Percentiles rank a stretch among this genome's conserved stretches.
Conservation (phyloP, 805 yeast species). For the Cyberlindnera meyerae region DNA sequence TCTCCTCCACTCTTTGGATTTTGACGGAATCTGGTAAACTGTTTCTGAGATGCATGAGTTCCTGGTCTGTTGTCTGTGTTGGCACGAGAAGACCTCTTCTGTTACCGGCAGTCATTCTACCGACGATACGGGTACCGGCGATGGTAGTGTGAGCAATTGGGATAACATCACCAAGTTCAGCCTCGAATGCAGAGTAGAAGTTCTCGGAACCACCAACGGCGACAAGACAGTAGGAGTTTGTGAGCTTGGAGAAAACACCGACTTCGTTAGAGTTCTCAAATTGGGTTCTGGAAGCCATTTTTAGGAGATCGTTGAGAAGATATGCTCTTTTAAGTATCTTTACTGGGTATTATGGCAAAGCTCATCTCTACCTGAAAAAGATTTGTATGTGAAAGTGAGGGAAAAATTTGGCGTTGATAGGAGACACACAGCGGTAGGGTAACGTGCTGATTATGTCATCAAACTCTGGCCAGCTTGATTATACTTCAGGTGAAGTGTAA, state of each 20-base stretch:
- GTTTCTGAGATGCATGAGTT: conserved; percentile 94
- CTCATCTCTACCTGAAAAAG: not conserved
- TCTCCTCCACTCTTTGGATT: conserved; percentile 97
- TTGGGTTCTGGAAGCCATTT: conserved; percentile 68
- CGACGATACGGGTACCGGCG: conserved; percentile 96
- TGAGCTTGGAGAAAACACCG: conserved; percentile 91
- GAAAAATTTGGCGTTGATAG: conserved; percentile 5
- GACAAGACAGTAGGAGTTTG: conserved; percentile 93
- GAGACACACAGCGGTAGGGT: conserved; percentile 3
- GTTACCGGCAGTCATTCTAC: conserved; percentile 98
- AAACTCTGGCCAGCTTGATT: too few species aligned
- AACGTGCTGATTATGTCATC: not conserved
- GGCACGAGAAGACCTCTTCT: conserved; percentile 97
- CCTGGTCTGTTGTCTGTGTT: conserved; percentile 97
- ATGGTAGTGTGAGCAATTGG: conserved; percentile 97
- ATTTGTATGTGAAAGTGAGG: not conserved
- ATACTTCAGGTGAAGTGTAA: too few species aligned
- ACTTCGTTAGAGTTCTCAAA: conserved; percentile 86
- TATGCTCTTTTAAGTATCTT: too few species aligned
- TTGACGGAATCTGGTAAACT: conserved; percentile 92
- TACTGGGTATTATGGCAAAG: not conserved
- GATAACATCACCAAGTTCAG: conserved; percentile 92
- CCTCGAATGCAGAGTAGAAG: conserved; percentile 92
- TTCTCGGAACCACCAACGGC: conserved; percentile 94
- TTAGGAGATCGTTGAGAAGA: conserved; percentile 1